phyloP scores from a whole-genome alignment of 2,329 filamentous ascomycete genomes.

The Ophidiomyces ophidiicola region DNA sequence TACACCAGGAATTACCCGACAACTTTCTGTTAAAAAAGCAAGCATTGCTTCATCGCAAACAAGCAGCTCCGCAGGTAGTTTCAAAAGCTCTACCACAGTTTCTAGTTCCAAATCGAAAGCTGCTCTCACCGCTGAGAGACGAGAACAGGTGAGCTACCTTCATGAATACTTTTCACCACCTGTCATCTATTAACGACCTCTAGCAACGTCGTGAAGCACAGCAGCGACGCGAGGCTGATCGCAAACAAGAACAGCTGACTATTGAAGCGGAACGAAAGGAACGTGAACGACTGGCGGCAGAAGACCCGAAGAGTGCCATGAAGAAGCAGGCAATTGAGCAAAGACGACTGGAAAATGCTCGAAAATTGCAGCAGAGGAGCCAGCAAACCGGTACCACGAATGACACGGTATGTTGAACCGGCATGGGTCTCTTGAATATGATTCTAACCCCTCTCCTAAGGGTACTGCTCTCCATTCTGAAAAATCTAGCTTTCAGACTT shows the following conservation, averaged over 20 bases:
- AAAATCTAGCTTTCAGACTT: constrained; percentile 18
- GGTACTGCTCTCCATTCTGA: constrained; percentile 22
- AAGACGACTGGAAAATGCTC: constrained; percentile 37
- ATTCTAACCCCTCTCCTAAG: constrained; percentile 10
- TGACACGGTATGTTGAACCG: constrained; percentile 27
- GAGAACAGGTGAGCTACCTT: constrained; percentile 47
- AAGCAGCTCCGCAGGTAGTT: constrained; percentile 41
- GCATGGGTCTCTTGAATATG: not conserved
- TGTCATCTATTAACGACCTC: constrained; percentile 1
- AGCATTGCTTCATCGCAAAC: constrained; percentile 55
- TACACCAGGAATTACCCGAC: constrained; percentile 36
- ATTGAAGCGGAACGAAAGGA: constrained; percentile 42
- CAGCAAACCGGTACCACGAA: constrained; percentile 25
- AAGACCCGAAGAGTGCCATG: constrained; percentile 54
- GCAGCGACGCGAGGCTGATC: constrained; percentile 67
- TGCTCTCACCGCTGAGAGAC: constrained; percentile 65
- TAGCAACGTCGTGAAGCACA: constrained; percentile 66
- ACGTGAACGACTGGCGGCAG: constrained; percentile 36
- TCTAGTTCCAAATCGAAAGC: constrained; percentile 54
- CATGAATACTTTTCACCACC: constrained; percentile 4
- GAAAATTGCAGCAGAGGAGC: constrained; percentile 35
- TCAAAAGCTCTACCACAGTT: constrained; percentile 56
- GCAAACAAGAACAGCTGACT: constrained; percentile 53
- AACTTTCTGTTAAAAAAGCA: constrained; percentile 42
- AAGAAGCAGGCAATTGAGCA: constrained; percentile 50